Percentiles rank a stretch among this genome's conserved stretches.
Conservation (phyloP, 192 early-diverging fungal genomes). For the Haplosporangium gracile region DNA sequence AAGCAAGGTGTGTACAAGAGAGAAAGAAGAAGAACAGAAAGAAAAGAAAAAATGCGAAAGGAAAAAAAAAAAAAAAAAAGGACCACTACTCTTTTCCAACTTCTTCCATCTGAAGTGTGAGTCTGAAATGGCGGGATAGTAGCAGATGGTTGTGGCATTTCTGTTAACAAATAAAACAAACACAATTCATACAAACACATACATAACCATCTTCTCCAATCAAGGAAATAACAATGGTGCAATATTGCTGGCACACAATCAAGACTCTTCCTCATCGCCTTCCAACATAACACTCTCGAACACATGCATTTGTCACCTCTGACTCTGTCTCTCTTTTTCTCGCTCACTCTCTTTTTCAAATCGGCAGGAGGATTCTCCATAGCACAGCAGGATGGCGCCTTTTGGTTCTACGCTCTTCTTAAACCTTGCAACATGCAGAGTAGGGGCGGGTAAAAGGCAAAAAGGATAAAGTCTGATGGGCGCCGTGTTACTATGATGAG, state of each 20-base stretch:
- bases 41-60: no score
- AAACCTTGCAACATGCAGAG: background rate
- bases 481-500: background rate
- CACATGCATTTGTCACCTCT: background rate
- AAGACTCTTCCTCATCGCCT: no score
- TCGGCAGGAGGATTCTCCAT: background rate
- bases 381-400: constrained; percentile 5
- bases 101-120: background rate
- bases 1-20: no score
- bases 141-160: no score
- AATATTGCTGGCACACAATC: background rate
- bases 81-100: background rate
- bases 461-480: background rate
- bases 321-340: background rate
- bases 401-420: background rate
- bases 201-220: background rate
- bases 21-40: no score
- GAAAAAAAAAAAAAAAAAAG: background rate
- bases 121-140: no score
- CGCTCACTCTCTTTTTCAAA: background rate
- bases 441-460: background rate
- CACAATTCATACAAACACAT: no score
- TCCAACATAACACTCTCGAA: no score
- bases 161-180: no score
- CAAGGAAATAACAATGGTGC: background rate